These are phyloP conservation scores for Tremella mesenterica DNA, from an alignment of 768 basidiomycete species.

Conservation along the genomic window DNA sequence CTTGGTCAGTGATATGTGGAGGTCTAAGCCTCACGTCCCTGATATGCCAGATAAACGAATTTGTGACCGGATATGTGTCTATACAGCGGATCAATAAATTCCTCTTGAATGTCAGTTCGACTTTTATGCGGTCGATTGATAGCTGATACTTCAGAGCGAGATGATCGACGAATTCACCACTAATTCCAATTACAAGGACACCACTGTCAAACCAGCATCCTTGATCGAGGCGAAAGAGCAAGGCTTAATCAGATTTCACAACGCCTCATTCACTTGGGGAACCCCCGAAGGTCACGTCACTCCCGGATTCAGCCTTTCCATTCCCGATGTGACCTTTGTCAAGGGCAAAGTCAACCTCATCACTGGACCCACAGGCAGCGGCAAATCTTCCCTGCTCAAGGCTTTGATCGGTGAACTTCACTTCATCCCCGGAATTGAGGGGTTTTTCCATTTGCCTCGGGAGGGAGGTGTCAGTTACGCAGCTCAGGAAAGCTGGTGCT, in stretches of 20 bases:
- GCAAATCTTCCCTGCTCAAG: constrained; percentile 40
- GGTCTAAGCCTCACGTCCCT: not conserved
- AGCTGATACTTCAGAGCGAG: constrained; percentile 24
- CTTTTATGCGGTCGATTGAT: constrained; percentile 45
- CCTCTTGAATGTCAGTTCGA: constrained; percentile 39
- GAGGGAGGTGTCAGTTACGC: constrained; percentile 65
- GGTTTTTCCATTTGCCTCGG: constrained; percentile 64
- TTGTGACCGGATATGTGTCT: constrained; percentile 54
- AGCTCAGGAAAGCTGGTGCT: constrained; percentile 77
- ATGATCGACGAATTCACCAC: constrained; percentile 37
- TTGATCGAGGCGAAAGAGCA: constrained; percentile 31
- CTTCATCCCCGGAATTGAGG: constrained; percentile 47
- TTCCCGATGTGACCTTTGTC: constrained; percentile 44
- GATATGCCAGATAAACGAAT: constrained; percentile 11
- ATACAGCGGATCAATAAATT: constrained; percentile 55
- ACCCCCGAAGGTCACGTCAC: constrained; percentile 43
- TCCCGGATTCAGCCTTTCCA: constrained; percentile 41
- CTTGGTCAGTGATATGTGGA: constrained; percentile 10
- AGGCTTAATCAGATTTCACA: constrained; percentile 34
- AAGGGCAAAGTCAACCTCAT: constrained; percentile 45
- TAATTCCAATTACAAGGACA: constrained; percentile 6
- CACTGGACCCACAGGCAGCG: constrained; percentile 45
- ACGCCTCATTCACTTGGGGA: constrained; percentile 44
- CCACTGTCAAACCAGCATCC: constrained; percentile 15
- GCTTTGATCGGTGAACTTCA: constrained; percentile 47